These are phyloP conservation scores for Trichophyton schoenleinii DNA, from an alignment of 2,329 filamentous ascomycete species.

Conservation along the genomic window DNA sequence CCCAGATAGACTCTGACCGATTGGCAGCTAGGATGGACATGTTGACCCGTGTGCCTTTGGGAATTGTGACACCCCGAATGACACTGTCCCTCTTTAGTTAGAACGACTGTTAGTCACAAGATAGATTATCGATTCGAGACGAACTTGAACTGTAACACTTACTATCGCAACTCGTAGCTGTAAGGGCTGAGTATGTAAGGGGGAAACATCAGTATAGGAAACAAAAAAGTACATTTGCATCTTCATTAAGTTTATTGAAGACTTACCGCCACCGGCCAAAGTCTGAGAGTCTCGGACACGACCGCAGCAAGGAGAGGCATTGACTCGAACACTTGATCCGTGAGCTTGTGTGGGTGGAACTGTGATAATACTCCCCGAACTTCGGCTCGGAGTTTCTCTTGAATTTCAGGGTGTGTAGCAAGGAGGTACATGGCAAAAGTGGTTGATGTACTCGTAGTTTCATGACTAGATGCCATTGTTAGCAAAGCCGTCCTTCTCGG, in stretches of 20 bases:
- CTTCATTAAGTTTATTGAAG: not conserved
- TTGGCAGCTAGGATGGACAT: slow-evolving; percentile 60
- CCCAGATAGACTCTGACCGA: slow-evolving; percentile 58
- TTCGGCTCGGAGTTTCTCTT: slow-evolving; percentile 39
- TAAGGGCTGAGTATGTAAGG: not conserved
- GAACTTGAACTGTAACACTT: not conserved
- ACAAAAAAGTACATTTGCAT: too few species aligned
- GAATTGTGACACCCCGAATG: slow-evolving; percentile 53
- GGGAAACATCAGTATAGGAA: too few species aligned
- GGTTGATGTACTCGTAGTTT: slow-evolving; percentile 44
- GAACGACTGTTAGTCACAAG: not conserved
- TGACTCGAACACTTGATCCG: slow-evolving; percentile 43
- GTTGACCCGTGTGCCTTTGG: slow-evolving; percentile 57
- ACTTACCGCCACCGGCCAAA: not conserved
- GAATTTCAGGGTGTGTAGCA: slow-evolving; percentile 38
- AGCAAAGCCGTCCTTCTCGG: slow-evolving; percentile 12
- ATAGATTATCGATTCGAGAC: not conserved
- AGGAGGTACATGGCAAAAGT: slow-evolving; percentile 44
- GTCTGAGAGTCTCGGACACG: not conserved
- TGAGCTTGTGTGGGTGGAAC: slow-evolving; percentile 15
- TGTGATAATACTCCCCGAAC: slow-evolving; percentile 37
- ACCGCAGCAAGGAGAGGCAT: not conserved
- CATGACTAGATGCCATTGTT: slow-evolving; percentile 27
- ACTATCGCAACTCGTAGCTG: not conserved
- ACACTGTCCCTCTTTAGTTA: slow-evolving; percentile 26